These are phyloP conservation scores for Ganoderma lingzhi DNA, from an alignment of 1,284 basidiomycete species.

Conservation along the genomic window DNA sequence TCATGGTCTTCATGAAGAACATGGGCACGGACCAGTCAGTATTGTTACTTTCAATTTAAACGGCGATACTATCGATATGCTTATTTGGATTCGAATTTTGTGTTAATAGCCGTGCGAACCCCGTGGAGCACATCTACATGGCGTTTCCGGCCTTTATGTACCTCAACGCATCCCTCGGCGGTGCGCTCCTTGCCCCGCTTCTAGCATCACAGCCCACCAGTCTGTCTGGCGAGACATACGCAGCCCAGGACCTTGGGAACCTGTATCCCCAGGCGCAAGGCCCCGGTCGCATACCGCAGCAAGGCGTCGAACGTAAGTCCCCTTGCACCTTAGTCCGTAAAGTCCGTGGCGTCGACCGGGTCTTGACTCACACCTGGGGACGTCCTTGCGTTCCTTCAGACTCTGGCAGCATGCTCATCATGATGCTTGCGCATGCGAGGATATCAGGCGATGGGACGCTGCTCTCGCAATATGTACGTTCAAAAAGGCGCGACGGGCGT, in stretches of 20 bases:
- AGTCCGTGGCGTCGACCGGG: too few relatives aligned
- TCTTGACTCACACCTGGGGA: not conserved
- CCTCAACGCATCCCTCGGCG: constrained; percentile 51
- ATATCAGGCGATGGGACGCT: constrained; percentile 62
- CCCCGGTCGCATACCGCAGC: constrained; percentile 1
- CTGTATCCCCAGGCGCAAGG: constrained; percentile 16
- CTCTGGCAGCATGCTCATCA: constrained; percentile 78
- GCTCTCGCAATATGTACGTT: constrained; percentile 56
- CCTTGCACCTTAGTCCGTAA: not conserved
- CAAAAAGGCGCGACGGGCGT: too few relatives aligned
- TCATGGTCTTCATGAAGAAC: constrained; percentile 56
- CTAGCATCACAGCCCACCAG: constrained; percentile 48
- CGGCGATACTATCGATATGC: too few relatives aligned
- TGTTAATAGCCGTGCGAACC: constrained; percentile 42
- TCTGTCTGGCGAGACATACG: constrained; percentile 41
- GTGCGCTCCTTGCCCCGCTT: constrained; percentile 53
- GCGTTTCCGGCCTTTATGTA: constrained; percentile 56
- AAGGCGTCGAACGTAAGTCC: constrained; percentile 26
- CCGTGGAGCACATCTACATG: constrained; percentile 57
- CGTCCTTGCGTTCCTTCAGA: constrained; percentile 45
- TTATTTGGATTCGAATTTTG: too few relatives aligned
- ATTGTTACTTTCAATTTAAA: not conserved
- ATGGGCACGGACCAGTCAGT: constrained; percentile 22
- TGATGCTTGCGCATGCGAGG: constrained; percentile 69
- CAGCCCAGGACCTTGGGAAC: constrained; percentile 52